These are phyloP conservation scores for Xylaria sp. DNA, from an alignment of 2,329 filamentous ascomycete species.

Conservation along the genomic window DNA sequence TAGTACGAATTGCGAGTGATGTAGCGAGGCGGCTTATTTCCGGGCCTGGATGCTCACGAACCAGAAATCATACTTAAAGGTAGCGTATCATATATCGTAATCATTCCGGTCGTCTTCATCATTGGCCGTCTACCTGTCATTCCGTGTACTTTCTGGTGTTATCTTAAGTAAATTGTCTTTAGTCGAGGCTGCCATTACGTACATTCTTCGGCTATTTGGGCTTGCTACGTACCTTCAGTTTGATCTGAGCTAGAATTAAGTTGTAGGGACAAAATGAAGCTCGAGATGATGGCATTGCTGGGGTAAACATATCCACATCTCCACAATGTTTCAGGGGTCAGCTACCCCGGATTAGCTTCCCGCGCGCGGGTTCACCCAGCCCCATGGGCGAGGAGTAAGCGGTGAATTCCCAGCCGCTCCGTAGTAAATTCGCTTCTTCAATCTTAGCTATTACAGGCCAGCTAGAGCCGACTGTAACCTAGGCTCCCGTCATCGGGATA, in stretches of 20 bases:
- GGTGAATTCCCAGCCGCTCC: background rate
- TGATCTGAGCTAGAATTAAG: background rate
- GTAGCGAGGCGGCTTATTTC: background rate
- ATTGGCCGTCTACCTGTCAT: too few relatives aligned
- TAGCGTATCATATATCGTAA: too few relatives aligned
- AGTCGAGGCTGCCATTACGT: background rate
- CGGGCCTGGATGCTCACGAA: background rate
- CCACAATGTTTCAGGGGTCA: background rate
- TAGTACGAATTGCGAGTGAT: background rate
- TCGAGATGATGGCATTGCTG: background rate
- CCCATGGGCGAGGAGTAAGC: background rate
- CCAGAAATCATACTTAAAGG: background rate
- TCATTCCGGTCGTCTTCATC: too few relatives aligned
- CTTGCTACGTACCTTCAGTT: too few relatives aligned
- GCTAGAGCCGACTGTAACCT: background rate
- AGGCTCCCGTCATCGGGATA: background rate
- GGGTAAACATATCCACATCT: background rate
- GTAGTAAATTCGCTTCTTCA: background rate
- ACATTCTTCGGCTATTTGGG: background rate
- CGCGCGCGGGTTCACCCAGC: background rate
- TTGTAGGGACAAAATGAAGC: background rate
- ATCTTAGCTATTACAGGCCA: background rate
- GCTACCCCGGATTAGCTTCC: conserved; percentile 10
- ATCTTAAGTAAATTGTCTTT: background rate
- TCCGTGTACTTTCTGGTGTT: too few relatives aligned